These are phyloP conservation scores for Eucalyptus curtisii DNA, from an alignment of 345 rosid species.

Conservation along the genomic window DNA sequence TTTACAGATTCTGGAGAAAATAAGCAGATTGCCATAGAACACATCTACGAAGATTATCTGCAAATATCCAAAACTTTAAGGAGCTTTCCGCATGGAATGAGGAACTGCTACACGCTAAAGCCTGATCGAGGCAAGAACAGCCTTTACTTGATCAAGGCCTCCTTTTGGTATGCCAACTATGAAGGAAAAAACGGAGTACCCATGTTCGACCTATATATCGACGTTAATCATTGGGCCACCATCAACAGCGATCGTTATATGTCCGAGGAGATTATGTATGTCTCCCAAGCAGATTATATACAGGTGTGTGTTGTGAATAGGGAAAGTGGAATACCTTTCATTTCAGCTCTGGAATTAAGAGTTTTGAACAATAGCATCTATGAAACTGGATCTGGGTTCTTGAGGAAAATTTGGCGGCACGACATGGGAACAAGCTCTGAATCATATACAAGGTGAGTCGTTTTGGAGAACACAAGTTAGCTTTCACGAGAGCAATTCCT, in stretches of 20 bases:
- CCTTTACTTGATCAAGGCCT: background rate
- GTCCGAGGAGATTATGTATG: background rate
- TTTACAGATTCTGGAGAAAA: background rate
- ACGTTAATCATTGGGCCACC: background rate
- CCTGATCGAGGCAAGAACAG: background rate
- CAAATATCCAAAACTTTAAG: background rate
- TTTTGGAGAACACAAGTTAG: background rate
- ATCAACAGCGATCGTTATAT: rapidly evolving
- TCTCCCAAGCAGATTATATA: background rate
- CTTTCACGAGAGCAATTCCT: background rate
- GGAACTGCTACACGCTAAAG: conserved; percentile 4
- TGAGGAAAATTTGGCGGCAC: rapidly evolving
- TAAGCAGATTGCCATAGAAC: background rate
- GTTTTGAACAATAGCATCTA: background rate
- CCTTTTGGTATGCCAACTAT: conserved; percentile 3
- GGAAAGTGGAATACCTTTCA: conserved; percentile 1
- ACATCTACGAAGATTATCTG: rapidly evolving
- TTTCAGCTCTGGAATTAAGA: conserved; percentile 11
- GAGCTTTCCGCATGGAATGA: background rate
- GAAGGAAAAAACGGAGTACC: background rate
- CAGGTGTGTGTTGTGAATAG: conserved; percentile 6
- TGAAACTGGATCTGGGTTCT: background rate
- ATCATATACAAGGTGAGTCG: background rate
- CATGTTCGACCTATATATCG: conserved; percentile 1
- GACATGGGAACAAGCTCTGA: background rate